A percentile compares a stretch with the other conserved stretches of the same genome.
Conservation (phyloP, 106 monocot species). For the Triglochin maritima region DNA sequence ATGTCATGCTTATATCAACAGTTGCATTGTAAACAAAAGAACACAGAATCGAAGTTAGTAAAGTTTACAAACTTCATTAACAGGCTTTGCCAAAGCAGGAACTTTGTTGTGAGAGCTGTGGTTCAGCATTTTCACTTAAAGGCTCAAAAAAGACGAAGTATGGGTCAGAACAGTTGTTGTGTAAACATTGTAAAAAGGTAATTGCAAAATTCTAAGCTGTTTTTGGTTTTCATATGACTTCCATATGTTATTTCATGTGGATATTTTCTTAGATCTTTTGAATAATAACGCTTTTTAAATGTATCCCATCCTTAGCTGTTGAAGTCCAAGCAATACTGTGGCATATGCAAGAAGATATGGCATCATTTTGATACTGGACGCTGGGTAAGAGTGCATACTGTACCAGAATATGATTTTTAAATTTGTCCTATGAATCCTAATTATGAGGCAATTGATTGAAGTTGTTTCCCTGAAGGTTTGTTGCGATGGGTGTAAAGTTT, state of each 20-base stretch:
- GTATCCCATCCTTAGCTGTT: slow-evolving; percentile 27
- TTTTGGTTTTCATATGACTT: background rate
- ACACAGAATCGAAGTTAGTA: background rate
- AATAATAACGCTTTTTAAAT: too few relatives aligned
- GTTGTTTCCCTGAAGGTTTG: slow-evolving; percentile 35
- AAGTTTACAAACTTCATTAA: background rate
- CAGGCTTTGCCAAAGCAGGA: slow-evolving; percentile 32
- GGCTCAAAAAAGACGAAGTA: slow-evolving; percentile 47
- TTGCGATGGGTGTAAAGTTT: slow-evolving; percentile 91
- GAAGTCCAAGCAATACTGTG: slow-evolving; percentile 82
- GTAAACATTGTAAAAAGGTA: slow-evolving; percentile 74
- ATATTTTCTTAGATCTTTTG: too few relatives aligned
- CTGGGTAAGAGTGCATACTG: slow-evolving; percentile 40
- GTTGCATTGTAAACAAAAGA: too few relatives aligned
- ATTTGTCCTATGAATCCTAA: background rate
- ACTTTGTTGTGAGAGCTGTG: slow-evolving; percentile 64
- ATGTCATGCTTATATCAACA: too few relatives aligned
- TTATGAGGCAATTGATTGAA: background rate
- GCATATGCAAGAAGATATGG: slow-evolving; percentile 97
- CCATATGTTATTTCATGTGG: background rate
- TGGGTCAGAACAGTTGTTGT: slow-evolving; percentile 39
- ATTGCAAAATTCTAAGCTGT: background rate
- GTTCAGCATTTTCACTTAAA: slow-evolving; percentile 34
- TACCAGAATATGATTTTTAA: background rate
- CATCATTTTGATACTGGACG: slow-evolving; percentile 81